These are phyloP conservation scores for Juncus inflexus DNA, from an alignment of 176 grass and related monocot species.

Conservation along the genomic window DNA sequence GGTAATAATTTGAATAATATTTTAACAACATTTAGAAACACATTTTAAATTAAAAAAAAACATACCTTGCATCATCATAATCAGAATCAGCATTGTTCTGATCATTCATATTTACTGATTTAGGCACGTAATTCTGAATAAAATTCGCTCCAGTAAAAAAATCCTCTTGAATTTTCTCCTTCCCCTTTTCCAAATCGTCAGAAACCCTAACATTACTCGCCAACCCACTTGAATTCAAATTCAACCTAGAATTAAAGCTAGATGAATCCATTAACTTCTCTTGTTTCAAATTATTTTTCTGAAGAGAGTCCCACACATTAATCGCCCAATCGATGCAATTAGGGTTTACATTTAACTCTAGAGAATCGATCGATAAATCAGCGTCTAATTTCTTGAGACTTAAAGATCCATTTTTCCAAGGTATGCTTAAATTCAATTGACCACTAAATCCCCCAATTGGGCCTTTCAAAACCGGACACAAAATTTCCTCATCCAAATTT, in stretches of 20 bases:
- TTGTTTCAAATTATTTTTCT: constrained; percentile 34
- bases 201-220: constrained; percentile 24
- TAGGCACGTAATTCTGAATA: constrained; percentile 82
- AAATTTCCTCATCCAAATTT: constrained; percentile 35
- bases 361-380: constrained; percentile 59
- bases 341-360: constrained; percentile 71
- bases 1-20: neutral
- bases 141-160: constrained; percentile 61
- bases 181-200: constrained; percentile 33
- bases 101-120: constrained; percentile 47
- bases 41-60: constrained; percentile 25
- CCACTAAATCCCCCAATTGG: constrained; percentile 82
- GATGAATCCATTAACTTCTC: constrained; percentile 41
- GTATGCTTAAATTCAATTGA: constrained; percentile 81
- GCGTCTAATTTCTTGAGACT: constrained; percentile 81
- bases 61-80: constrained; percentile 76
- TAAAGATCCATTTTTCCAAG: constrained; percentile 82
- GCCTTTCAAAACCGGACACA: constrained; percentile 67
- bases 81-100: constrained; percentile 57
- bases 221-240: constrained; percentile 29
- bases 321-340: constrained; percentile 71
- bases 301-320: constrained; percentile 47
- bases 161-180: constrained; percentile 57
- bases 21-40: neutral
- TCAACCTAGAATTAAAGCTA: constrained; percentile 32